Evolutionary conservation across 1,139 yeast genomes (phyloP), one percentile per base, ranked within the genome.

Genomic region (Protomyces pachydermus): DNA sequence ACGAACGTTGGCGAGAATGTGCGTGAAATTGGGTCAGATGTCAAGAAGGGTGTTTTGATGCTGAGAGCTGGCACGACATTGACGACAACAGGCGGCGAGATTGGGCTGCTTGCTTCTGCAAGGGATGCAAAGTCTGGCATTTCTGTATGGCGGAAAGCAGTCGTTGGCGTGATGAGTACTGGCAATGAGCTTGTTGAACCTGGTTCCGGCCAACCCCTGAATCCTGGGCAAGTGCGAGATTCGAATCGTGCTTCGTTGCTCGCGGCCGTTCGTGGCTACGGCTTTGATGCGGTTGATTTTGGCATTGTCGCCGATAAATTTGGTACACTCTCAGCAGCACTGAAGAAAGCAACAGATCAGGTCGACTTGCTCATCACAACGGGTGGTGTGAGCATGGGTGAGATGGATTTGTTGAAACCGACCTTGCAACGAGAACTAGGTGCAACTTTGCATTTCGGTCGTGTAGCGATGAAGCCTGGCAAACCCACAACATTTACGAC

Each of bases 311-410:
- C 69, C 2, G 84, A 81, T 66, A 68, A 68, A 1, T 65, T 73
- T 4, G 69, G 60, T 1, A 65, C 68, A 0, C 70, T 80, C 3
- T 71, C 67, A n/a, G 50, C 48, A 0, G 67, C 61, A 2, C 66
- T 80, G 18, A 52, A 56, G 2, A 63, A 66, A 0, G 77, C 79
- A 0, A 69, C 78, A 10, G 23, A 53, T 12, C 23, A 42, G 25
- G 71, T 77, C 18, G 84, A 81, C 65, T 76, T 77, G 48, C 68
- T 81, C 37, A 74, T 81, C 52, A 80, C 84, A 1, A 78, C 82
- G 1, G 84, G 84, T 1, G 84, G 84, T 14, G 84, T 81, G 1
- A 81, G 84, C 0, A 81, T 81, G 84, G 84, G 84, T 1, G 84
- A 81, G 68, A 67, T 76, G 48, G 84, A 81, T 67, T 71, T 80